phyloP scores from a whole-genome alignment of 1,284 basidiomycete species.

The Ustilago hordei region DNA sequence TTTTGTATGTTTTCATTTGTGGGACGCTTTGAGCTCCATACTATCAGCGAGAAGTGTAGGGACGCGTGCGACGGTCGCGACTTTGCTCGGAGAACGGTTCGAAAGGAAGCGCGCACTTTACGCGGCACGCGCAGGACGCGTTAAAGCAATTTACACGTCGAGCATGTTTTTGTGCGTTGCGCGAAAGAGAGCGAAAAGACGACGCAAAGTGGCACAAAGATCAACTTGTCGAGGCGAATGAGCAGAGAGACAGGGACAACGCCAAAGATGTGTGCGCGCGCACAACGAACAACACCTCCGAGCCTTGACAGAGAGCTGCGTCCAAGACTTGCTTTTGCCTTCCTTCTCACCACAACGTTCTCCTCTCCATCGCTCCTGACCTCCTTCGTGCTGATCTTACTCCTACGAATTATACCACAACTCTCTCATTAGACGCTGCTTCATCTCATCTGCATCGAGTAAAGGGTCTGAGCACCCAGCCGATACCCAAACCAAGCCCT shows the following conservation, averaged over 20 bases:
- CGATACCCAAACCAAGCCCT: background rate
- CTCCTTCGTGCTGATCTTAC: background rate
- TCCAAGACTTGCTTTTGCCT: slow-evolving; percentile 71
- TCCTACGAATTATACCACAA: background rate
- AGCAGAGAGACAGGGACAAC: slow-evolving; percentile 72
- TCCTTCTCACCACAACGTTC: slow-evolving; percentile 59
- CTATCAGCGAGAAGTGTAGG: too few species aligned
- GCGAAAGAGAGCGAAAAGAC: background rate
- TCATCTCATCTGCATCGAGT: background rate
- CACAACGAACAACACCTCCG: slow-evolving; percentile 10
- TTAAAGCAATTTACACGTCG: slow-evolving; percentile 43
- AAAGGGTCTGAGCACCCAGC: background rate
- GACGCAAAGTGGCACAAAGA: background rate
- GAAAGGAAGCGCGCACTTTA: slow-evolving; percentile 19
- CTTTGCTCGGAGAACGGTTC: background rate
- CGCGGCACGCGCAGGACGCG: slow-evolving; percentile 44
- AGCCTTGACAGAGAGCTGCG: background rate
- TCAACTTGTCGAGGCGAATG: slow-evolving; percentile 72
- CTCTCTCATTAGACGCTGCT: background rate
- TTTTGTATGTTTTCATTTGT: too few species aligned
- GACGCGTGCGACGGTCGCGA: slow-evolving; percentile 12
- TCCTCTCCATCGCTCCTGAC: slow-evolving; percentile 18
- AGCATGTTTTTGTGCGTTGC: slow-evolving; percentile 13
- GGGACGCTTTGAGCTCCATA: too few species aligned
- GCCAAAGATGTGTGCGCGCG: slow-evolving; percentile 60